Base-by-base conservation (phyloP, 129 eudicot genomes). In the Rutidosis leptorrhynchoides region DNA sequence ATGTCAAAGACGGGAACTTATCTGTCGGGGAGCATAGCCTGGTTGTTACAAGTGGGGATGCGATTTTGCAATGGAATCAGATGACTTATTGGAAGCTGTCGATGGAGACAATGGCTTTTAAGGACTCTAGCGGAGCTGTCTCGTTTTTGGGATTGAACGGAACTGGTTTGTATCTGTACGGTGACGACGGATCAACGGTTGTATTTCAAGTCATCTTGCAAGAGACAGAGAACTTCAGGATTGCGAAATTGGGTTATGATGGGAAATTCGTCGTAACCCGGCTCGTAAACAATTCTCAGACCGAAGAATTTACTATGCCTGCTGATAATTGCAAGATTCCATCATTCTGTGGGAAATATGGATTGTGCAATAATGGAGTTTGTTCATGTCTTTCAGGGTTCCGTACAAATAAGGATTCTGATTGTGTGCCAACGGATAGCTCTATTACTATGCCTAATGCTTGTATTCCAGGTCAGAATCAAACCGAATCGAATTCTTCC, bases 301-400 rank as follows among this genome's bases (percentile, higher is more conserved):
- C 14, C 25, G 59, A 32, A n/a, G 84, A 78, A 22, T 85, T 83
- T 48, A 60, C 58, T 6, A 72, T 74, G 72, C 96, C 96, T 29
- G 58, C 82, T 9, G 69, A 20, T 21, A 49, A 56, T 5, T 89
- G 96, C 64, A 65, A 75, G 25, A 51, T 72, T 58, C 84, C 96
- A 32, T 77, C 23, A 25, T 23, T 75, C 6, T 89, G 96, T 20
- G 77, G 87, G 6, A 77, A 64, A n/a, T 59, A 81, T 26, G 96
- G 94, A 3, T 49, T 89, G 7, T 89, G 96, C 24, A 59, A 68
- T 15, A 4, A 15, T 65, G 48, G 58, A 11, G n/a, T 72, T 8
- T 89, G 96, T 74, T 78, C 86, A 7, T 89, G 96, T 57, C 96
- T 95, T 0, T 58, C 79, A 21, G 72, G 81, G 12, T 85, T 89